phyloP scores from a whole-genome alignment of 768 basidiomycete species.

The Leccinum subtestaceum region DNA sequence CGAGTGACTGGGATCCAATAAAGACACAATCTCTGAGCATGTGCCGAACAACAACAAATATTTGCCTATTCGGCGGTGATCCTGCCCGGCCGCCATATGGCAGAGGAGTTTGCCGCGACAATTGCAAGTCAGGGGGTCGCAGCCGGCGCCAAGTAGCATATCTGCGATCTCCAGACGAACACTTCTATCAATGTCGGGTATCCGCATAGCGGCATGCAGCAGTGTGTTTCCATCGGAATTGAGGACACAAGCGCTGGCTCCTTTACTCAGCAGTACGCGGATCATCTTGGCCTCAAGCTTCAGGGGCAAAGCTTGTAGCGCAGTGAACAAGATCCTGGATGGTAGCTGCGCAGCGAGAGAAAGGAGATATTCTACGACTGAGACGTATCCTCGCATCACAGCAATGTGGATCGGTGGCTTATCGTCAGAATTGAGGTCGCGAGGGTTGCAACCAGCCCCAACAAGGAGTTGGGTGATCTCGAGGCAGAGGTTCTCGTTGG shows the following conservation, averaged over 20 bases:
- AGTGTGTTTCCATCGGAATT: not conserved
- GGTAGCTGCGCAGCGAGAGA: not conserved
- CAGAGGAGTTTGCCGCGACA: not conserved
- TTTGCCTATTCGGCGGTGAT: not conserved
- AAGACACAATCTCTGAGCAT: not conserved
- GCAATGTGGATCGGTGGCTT: not conserved
- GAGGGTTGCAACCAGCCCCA: not conserved
- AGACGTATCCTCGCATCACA: not conserved
- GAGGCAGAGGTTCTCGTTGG: not conserved
- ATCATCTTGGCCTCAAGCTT: not conserved
- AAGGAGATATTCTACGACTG: not conserved
- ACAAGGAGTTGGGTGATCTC: not conserved
- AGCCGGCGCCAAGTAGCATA: not conserved
- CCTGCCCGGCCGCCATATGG: not conserved
- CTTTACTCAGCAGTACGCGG: not conserved
- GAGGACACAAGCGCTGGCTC: not conserved
- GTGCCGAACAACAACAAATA: not conserved
- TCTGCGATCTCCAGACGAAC: not conserved
- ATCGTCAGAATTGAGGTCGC: not conserved
- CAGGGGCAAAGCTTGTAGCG: not conserved
- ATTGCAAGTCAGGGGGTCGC: not conserved
- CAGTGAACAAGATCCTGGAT: not conserved
- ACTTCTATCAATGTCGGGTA: not conserved
- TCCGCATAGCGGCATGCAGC: not conserved
- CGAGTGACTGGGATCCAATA: not conserved